Evolutionary conservation across 2,329 filamentous ascomycete genomes (phyloP), one percentile per base, ranked within the genome.

Genomic region (Fusarium sp.): DNA sequence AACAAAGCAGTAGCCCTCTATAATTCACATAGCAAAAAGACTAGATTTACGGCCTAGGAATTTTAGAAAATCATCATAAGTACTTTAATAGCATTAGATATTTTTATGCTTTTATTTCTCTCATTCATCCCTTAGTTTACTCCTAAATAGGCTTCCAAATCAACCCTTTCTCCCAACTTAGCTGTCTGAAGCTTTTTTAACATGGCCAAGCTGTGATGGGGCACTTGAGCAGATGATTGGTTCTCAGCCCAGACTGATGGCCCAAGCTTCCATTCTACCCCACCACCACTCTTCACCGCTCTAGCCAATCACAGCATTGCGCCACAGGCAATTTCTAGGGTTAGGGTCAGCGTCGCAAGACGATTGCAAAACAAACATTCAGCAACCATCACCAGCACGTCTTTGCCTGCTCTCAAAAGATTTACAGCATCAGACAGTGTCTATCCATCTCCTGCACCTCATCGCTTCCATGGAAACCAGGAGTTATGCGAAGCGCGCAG

Each of bases 341-440:
- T 78, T 79, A 77, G 69, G 76, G 63, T 68, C 56, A 70, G 38
- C 56, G 54, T 65, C 65, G 37, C 60, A 66, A 63, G 57, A 27
- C 38, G 54, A 69, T 45, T 64, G 57, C 69, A 57, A 59, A 54
- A 40, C 43, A 59, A 68, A 66, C 54, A 50, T 27, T 47, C 17
- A 38, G 6, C 30, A 32, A 33, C 38, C 57, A 58, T 57, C 43
- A 63, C 61, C 50, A 65, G 33, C 63, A 32, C 57, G 59, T 25
- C 35, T 38, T 22, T 64, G 22, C 17, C 47, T 52, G 3, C 14
- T 30, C 43, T 22, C 54, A 30, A 22, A 33, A 35, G 10, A 54
- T 4, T 17, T 30, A n/a, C 38, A 58, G 35, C 38, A 5, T 38
- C 11, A 8, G 47, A n/a, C 27, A 32, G 47, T 14, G 27, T 50